phyloP scores from a whole-genome alignment of 257 asterid species.

The Scutellaria galericulata region DNA sequence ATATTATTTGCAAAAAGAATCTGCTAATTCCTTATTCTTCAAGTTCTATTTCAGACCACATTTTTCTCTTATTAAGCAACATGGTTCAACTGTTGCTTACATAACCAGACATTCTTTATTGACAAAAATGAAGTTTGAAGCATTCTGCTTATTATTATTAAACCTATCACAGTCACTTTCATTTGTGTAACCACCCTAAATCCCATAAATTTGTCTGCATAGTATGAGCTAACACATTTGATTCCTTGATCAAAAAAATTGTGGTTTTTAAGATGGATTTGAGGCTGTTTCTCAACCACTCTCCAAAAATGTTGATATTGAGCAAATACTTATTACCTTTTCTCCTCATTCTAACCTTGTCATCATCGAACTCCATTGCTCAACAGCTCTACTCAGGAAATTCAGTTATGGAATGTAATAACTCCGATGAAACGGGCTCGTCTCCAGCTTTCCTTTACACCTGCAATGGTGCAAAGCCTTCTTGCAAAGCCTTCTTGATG shows the following conservation, averaged over 20 bases:
- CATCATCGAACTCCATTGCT: constrained; percentile 36
- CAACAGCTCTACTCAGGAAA: constrained; percentile 60
- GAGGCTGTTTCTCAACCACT: background rate
- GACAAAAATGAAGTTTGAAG: constrained; percentile 28
- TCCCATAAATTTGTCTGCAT: constrained; percentile 20
- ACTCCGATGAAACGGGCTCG: constrained; percentile 44
- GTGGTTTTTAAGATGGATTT: background rate
- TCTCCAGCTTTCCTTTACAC: constrained; percentile 55
- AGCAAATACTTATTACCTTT: constrained; percentile 18
- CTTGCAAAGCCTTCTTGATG: constrained; percentile 56
- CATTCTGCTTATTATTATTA: constrained; percentile 6
- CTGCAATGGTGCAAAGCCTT: constrained; percentile 46
- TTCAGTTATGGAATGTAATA: constrained; percentile 41
- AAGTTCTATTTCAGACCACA: constrained; percentile 5
- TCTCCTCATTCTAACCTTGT: constrained; percentile 32
- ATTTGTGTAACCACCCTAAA: background rate
- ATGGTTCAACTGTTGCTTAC: constrained; percentile 24
- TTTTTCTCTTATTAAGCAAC: background rate
- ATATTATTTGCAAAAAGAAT: background rate
- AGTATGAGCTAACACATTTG: background rate
- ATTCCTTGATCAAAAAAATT: background rate
- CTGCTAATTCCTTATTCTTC: background rate
- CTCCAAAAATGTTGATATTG: constrained; percentile 35
- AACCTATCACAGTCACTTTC: constrained; percentile 6
- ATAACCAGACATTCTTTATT: constrained; percentile 31